Evolutionary conservation across 176 grass and related monocot species (phyloP), one percentile per base, ranked within the genome.

Genomic region (Carex kokanica): DNA sequence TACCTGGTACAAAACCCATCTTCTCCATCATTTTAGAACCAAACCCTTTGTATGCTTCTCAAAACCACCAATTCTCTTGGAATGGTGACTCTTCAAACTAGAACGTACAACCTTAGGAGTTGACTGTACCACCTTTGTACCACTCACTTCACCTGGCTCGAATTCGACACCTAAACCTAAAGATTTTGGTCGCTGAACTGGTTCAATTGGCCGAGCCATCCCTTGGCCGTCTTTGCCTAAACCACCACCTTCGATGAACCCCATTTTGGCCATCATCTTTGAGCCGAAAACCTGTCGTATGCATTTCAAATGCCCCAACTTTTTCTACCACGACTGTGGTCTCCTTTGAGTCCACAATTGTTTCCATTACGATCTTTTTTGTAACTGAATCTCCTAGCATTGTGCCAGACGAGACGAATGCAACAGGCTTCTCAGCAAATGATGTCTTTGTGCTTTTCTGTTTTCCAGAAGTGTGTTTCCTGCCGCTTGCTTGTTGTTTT

Each of bases 231-330:
- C 87, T 85, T 98, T 98, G 60, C 95, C 95, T 74, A 98, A 82
- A 32, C 95, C 92, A 17, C 40, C 31, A 60, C 95, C 95, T 55
- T 95, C 95, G 0, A 98, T 74, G 21, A 98, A 94, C 66, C 95
- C 95, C 95, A 98, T 94, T 82, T 98, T 98, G 5, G 90, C 92
- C 92, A 98, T 91, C 95, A 98, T 94, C 86, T 88, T 98, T 3
- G 90, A 98, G 51, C 95, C 95, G 85, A 98, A n/a, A 98, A 51
- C 92, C 92, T 79, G 66, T 98, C 21, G 92, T 98, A 43, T 98
- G 95, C 75, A 87, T 77, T 87, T 98, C 95, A 66, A 98, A 98
- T 10, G 86, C 87, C 36, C 92, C 92, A 8, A 45, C 78, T 23
- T 87, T 64, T 59, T 77, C 70, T 79, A 43, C 87, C 78, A 78